These are phyloP conservation scores for Laburnicola sp. DNA, from an alignment of 2,329 filamentous ascomycete genomes.

Conservation along the genomic window DNA sequence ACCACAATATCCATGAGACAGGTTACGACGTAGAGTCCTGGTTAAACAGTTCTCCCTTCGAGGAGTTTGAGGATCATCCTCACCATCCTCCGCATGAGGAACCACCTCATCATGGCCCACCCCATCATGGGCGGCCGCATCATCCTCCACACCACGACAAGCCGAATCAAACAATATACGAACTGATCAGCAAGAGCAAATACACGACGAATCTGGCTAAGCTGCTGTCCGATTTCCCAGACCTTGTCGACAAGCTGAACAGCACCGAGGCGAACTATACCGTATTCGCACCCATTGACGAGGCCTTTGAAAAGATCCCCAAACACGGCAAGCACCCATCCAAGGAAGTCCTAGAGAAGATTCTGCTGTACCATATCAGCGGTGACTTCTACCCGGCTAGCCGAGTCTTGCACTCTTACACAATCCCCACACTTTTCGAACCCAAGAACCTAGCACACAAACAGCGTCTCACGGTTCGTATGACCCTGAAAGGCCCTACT, in stretches of 20 bases:
- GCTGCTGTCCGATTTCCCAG: slow-evolving; percentile 71
- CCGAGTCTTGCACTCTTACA: slow-evolving; percentile 69
- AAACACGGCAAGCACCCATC: slow-evolving; percentile 62
- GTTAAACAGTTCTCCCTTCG: slow-evolving; percentile 45
- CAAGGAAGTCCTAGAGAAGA: slow-evolving; percentile 69
- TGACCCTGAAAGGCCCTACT: slow-evolving; percentile 64
- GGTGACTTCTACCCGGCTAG: slow-evolving; percentile 67
- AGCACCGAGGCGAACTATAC: slow-evolving; percentile 75
- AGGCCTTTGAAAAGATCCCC: slow-evolving; percentile 70
- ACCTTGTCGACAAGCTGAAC: slow-evolving; percentile 74
- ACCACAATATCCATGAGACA: slow-evolving; percentile 48
- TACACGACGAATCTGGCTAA: slow-evolving; percentile 76
- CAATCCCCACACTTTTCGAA: slow-evolving; percentile 70
- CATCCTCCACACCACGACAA: slow-evolving; percentile 47
- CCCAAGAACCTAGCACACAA: slow-evolving; percentile 57
- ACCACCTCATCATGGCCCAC: slow-evolving; percentile 33
- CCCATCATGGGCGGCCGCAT: slow-evolving; percentile 43
- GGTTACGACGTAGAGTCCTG: slow-evolving; percentile 54
- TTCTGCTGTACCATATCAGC: slow-evolving; percentile 76
- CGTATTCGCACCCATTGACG: slow-evolving; percentile 76
- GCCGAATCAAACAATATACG: slow-evolving; percentile 74
- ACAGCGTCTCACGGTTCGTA: slow-evolving; percentile 72
- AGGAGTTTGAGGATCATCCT: slow-evolving; percentile 39
- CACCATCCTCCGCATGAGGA: slow-evolving; percentile 35
- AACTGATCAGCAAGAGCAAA: slow-evolving; percentile 75